Conservation (phyloP, 495 filamentous ascomycete genomes). For the Aspergillus nidulans region DNA sequence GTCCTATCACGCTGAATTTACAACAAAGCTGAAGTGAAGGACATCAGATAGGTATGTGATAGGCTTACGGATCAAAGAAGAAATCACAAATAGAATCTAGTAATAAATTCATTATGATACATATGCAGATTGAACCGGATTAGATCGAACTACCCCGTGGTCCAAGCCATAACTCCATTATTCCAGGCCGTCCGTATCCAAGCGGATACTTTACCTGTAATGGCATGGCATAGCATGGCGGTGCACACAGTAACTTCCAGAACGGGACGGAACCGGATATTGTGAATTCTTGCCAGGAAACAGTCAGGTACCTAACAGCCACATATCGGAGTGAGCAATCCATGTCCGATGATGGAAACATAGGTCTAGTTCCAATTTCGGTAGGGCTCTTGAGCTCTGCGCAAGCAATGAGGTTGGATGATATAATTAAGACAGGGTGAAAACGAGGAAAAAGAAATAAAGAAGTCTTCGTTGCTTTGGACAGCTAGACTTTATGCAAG, state of each 20-base stretch:
- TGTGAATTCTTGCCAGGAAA: too few species aligned
- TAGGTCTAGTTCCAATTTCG: background rate
- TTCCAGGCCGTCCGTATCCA: background rate
- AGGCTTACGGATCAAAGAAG: background rate
- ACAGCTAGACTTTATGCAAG: constrained; percentile 5
- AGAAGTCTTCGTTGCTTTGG: constrained; percentile 6
- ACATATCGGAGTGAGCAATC: too few species aligned
- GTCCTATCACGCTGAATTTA: too few species aligned
- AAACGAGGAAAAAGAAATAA: constrained; percentile 9
- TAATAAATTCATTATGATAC: background rate
- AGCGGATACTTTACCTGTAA: background rate
- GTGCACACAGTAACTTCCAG: background rate
- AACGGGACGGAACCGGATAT: background rate
- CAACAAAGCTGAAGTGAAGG: too few species aligned
- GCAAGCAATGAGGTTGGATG: background rate
- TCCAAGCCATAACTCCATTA: background rate
- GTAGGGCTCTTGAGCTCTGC: background rate
- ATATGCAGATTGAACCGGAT: background rate
- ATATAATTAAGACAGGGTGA: constrained; percentile 9
- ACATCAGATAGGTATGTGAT: too few species aligned
- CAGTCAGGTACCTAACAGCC: too few species aligned
- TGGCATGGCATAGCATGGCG: background rate
- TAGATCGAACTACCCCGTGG: background rate
- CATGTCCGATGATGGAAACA: background rate
- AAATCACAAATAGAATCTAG: background rate